Conservation (phyloP, 805 yeast species). For the Cyberlindnera sargentensis region DNA sequence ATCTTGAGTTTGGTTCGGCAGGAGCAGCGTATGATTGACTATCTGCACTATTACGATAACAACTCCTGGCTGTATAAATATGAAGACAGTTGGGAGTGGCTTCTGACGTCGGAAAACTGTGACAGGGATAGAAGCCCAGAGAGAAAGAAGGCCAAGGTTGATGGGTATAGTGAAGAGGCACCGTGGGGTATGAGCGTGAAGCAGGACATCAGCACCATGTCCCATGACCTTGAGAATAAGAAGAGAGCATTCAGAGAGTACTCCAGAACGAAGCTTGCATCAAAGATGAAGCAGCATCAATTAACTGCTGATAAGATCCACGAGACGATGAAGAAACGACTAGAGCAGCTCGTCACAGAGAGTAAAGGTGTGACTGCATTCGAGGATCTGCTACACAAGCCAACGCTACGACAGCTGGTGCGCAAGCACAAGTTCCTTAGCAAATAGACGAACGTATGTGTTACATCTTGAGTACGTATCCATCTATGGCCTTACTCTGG, state of each 20-base stretch:
- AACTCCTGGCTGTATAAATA: conserved; percentile 9
- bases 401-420: conserved; percentile 12
- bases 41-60: conserved; percentile 4
- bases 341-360: conserved; percentile 13
- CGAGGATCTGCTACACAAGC: conserved; percentile 10
- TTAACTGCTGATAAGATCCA: conserved; percentile 20
- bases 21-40: conserved; percentile 13
- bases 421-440: conserved; percentile 8
- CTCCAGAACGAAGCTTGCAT: conserved; percentile 13
- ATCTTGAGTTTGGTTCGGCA: conserved; percentile 6
- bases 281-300: conserved; percentile 11
- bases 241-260: conserved; percentile 13
- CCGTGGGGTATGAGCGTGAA: conserved; percentile 25
- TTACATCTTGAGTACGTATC: conserved; percentile 15
- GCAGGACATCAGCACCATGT: conserved; percentile 10
- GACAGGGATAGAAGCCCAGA: neutral
- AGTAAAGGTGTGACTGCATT: conserved; percentile 12
- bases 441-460: neutral
- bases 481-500: conserved; percentile 23
- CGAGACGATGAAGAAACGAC: conserved; percentile 19
- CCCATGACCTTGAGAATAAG: conserved; percentile 5
- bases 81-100: conserved; percentile 14
- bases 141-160: no score
- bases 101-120: neutral
- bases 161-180: no score